Base-by-base conservation (phyloP, 768 basidiomycete species). In the Myochromella boudieri region DNA sequence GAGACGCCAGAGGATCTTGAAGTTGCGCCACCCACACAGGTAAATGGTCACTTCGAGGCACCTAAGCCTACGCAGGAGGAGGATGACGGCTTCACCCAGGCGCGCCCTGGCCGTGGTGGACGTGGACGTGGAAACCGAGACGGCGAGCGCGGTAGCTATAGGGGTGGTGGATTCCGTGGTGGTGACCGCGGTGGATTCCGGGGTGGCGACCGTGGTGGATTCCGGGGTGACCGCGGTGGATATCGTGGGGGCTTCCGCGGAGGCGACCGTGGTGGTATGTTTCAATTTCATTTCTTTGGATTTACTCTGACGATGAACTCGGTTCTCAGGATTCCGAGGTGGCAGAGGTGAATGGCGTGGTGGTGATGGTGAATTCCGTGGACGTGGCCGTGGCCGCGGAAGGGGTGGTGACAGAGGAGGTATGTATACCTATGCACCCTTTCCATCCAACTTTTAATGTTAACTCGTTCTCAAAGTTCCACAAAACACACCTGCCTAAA, bases 71-170 rank as follows among this genome's bases (percentile, higher is more conserved):
- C 46, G 29, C 56, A 53, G 33, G 63, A 59, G 6, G 84, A 80
- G 38, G 82, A 84, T 3, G 86, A 87, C 28, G 86, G 85, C 4
- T 89, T 87, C 60, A 76, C 64, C 2, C 71, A 70, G 43, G 60
- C 75, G 12, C 65, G 80, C 6, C 73, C 74, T 39, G 74, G 75
- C 32, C 74, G 79, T 42, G 50, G 50, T 22, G 77, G 78, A 29
- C 72, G 73, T 38, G 76, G 67, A 20, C 70, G 72, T 37, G 72
- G 72, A 8, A n/a, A 8, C 41, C 51, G 60, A 28, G 64, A 56
- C 21, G 56, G 55, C 55, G 54, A 52, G 34, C 52, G 64, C 40
- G 58, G 58, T 40, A 56, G 54, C 15, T 49, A 56, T 55, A 58
- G 69, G 56, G 67, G 70, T 42, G 73, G 76, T 22, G 79, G 77